Evolutionary conservation across 176 grass and related monocot genomes (phyloP), one percentile per base, ranked within the genome.

Genomic region (Themeda triandra): DNA sequence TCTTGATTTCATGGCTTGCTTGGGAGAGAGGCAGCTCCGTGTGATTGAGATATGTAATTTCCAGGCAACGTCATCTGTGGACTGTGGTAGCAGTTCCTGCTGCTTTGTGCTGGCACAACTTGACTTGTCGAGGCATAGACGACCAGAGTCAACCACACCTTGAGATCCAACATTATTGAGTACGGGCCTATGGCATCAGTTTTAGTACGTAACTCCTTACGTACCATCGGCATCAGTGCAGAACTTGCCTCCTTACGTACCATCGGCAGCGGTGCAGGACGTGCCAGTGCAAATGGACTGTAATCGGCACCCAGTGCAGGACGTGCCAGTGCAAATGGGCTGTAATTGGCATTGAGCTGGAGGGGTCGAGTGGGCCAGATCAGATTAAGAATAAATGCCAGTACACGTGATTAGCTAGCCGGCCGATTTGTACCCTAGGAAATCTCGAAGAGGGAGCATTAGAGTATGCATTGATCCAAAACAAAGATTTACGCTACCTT

Each of bases 71-170:
- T 51, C 0, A 29, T 29, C 5, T 10, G 66, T 53, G 56, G 41
- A 19, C 33, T 18, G 49, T 69, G 62, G 28, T 11, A 21, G 69
- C 36, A 15, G 2, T 10, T 68, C 13, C 28, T 42, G 5, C 35
- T 63, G 48, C 71, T 66, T 49, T 56, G 59, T 83, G 56, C 18
- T 79, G 29, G 86, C 51, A 49, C 28, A 28, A 7, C 78, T 69
- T 69, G 63, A 82, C 63, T 35, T 82, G 49, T 15, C 24, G 68
- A 12, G 12, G 31, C n/a, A 18, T 41, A 56, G 77, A 74, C 30
- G 68, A 54, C 77, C 6, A 0, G 25, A 69, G 83, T 85, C 73
- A 71, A 60, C 30, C n/a, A 27, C 24, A 6, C 53, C 10, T 59
- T 21, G 10, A 60, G 80, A 62, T 40, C 31, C 17, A 59, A 25